Base-by-base conservation (phyloP, 345 rosid species). In the Erodium maritimum region DNA sequence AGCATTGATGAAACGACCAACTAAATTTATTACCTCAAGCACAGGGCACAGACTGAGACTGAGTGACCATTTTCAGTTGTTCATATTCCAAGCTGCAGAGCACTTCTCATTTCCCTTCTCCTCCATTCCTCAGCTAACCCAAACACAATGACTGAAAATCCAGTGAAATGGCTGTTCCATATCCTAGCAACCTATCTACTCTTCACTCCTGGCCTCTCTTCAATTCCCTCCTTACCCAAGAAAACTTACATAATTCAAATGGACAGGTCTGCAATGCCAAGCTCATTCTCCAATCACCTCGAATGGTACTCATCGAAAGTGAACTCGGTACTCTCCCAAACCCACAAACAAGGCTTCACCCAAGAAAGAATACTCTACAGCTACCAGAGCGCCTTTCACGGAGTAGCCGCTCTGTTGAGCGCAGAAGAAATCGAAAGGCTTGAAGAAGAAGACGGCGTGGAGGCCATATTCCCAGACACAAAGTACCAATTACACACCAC, bases 241-340 rank as follows among this genome's bases (percentile, higher is more conserved):
- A 82, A 73, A 61, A 88, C 91, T 65, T 91, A 79, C 65, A 75
- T 91, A 17, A 69, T 91, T 59, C 98, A 91, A 20, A 88, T 91
- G 95, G 96, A 91, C 58, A 91, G 71, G 69, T 71, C 80, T 21
- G 85, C 90, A 13, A 88, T 71, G 91, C 98, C 98, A 11, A 71
- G 29, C 20, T 66, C 85, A 24, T 81, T 78, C 68, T 64, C 80
- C 33, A 29, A 29, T 46, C 90, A 84, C 66, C 71, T 77, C 1
- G 77, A 91, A 25, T 91, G 97, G 97, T 91, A 86, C 77, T 69
- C 85, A 13, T 86, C 90, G 1, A 86, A 74, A 63, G 63, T 91
- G 29, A 59, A 73, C 56, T 81, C 91, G 17, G 81, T 77, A 10
- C 63, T 72, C 17, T 59, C 73, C 17, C 55, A 67, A 48, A 56